Evolutionary conservation across 495 filamentous ascomycete species (phyloP).

Genomic region (Endocarpon pusillum): DNA sequence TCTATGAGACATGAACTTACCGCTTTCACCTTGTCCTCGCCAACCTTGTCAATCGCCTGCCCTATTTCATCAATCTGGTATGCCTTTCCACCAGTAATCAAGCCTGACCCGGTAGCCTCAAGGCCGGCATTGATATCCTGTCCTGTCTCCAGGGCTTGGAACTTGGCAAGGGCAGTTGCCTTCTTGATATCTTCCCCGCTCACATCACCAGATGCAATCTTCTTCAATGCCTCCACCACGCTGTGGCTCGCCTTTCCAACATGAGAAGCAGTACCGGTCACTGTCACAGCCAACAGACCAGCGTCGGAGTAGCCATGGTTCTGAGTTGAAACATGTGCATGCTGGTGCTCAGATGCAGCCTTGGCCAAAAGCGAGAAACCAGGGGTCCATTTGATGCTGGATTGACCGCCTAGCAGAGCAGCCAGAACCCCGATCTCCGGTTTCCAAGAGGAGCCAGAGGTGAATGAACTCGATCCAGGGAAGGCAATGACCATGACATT

Average conservation of each 20-base stretch:
- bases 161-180: slow-evolving; percentile 84
- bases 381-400: slow-evolving; percentile 85
- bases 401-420: slow-evolving; percentile 76
- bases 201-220: slow-evolving; percentile 54
- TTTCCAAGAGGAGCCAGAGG: slow-evolving; percentile 51
- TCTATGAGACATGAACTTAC: slow-evolving; percentile 35
- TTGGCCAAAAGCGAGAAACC: slow-evolving; percentile 82
- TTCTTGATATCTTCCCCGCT: slow-evolving; percentile 76
- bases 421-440: slow-evolving; percentile 79
- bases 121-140: slow-evolving; percentile 52
- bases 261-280: slow-evolving; percentile 52
- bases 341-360: slow-evolving; percentile 45
- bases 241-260: slow-evolving; percentile 44
- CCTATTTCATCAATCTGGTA: slow-evolving; percentile 74
- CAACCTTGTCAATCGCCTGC: slow-evolving; percentile 64
- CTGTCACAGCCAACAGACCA: slow-evolving; percentile 67
- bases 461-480: slow-evolving; percentile 64
- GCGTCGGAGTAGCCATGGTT: slow-evolving; percentile 86
- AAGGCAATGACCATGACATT: slow-evolving; percentile 80
- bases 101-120: slow-evolving; percentile 55
- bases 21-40: slow-evolving; percentile 66
- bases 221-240: slow-evolving; percentile 63
- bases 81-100: slow-evolving; percentile 64
- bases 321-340: slow-evolving; percentile 48
- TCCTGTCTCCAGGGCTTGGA: slow-evolving; percentile 70